A percentile compares a stretch with the other conserved stretches of the same genome.
Evolutionary conservation across 2,329 filamentous ascomycete species (phyloP).

Genomic region (Aspergillus calidoustus): DNA sequence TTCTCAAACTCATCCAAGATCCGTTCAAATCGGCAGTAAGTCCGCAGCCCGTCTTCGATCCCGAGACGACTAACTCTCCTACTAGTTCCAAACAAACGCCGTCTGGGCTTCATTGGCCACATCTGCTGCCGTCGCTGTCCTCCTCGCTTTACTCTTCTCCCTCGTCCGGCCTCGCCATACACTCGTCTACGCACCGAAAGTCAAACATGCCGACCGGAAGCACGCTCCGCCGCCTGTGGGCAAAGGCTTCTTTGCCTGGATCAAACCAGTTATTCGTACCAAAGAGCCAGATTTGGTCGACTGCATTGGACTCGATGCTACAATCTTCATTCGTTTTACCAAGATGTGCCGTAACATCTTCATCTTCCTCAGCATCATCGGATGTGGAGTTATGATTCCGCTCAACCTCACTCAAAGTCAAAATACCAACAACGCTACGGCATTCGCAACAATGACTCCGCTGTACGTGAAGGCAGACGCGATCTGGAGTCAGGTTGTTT

Average conservation of each 20-base stretch:
- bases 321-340: conserved; percentile 84
- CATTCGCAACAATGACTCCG: conserved; percentile 55
- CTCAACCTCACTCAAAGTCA: conserved; percentile 67
- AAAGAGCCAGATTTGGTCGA: conserved; percentile 77
- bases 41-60: conserved; percentile 12
- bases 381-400: conserved; percentile 78
- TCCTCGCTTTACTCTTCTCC: conserved; percentile 81
- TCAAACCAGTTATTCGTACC: conserved; percentile 75
- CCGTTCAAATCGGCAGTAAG: conserved; percentile 51
- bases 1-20: conserved; percentile 50
- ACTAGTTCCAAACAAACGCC: conserved; percentile 62
- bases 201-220: conserved; percentile 89
- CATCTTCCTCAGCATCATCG: conserved; percentile 70
- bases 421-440: conserved; percentile 29
- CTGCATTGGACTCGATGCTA: conserved; percentile 88
- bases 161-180: conserved; percentile 88
- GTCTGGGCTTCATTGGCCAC: conserved; percentile 79
- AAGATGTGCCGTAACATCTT: conserved; percentile 95
- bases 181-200: conserved; percentile 89
- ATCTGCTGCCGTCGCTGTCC: conserved; percentile 74
- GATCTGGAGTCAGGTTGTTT: conserved; percentile 64
- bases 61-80: not conserved
- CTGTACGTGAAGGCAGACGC: conserved; percentile 52
- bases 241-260: conserved; percentile 87
- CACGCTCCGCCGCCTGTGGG: conserved; percentile 86